Percentiles rank a stretch among this genome's conserved stretches.
Conservation (phyloP, 176 grass and related monocot genomes). For the Tillandsia fasciculata region DNA sequence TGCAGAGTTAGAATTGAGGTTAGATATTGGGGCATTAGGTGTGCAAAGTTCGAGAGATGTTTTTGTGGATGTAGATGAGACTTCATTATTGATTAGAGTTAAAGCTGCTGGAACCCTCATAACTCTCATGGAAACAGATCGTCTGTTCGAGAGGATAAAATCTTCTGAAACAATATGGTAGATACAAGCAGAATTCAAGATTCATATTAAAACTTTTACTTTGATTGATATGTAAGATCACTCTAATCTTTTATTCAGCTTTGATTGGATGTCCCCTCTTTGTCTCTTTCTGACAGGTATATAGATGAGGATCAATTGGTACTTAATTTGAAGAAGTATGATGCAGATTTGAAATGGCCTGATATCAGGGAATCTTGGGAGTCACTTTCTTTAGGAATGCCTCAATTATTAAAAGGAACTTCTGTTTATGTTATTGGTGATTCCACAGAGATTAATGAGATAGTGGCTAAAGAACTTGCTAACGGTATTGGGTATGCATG, state of each 20-base stretch:
- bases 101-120: conserved; percentile 64
- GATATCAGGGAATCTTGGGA: conserved; percentile 91
- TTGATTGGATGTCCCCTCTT: background rate
- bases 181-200: background rate
- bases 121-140: conserved; percentile 61
- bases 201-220: conserved; percentile 5
- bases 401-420: conserved; percentile 68
- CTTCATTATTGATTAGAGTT: conserved; percentile 63
- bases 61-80: conserved; percentile 78
- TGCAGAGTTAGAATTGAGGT: conserved; percentile 63
- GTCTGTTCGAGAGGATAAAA: conserved; percentile 71
- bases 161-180: conserved; percentile 95
- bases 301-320: conserved; percentile 91
- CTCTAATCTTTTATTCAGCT: background rate
- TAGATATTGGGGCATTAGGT: conserved; percentile 65
- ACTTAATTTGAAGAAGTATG: conserved; percentile 77
- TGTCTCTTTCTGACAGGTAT: conserved; percentile 37
- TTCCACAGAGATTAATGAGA: conserved; percentile 65
- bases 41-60: conserved; percentile 56
- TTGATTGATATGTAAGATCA: background rate
- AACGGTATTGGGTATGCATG: conserved; percentile 59
- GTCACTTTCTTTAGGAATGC: conserved; percentile 63
- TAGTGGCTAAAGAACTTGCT: conserved; percentile 70
- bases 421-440: conserved; percentile 74
- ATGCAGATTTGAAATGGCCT: conserved; percentile 77